phyloP scores from a whole-genome alignment of 345 rosid genomes.

The Salix exigua region DNA sequence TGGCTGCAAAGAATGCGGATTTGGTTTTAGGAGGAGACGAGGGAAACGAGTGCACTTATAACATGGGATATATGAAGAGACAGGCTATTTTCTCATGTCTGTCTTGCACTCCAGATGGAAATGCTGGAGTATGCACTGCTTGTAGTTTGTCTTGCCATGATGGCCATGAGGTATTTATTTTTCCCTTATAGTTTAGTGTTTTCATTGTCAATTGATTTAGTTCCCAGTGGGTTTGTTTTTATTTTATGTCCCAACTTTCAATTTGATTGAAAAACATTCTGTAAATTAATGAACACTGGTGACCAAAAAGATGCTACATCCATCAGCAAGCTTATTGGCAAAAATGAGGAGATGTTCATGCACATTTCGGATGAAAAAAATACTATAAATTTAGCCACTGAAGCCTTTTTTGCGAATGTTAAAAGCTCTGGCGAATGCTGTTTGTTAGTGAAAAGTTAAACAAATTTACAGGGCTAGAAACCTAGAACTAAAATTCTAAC shows the following conservation, averaged over 20 bases:
- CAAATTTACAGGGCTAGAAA: neutral
- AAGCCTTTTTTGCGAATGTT: neutral
- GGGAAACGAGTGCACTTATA: constrained; percentile 89
- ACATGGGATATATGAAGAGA: constrained; percentile 81
- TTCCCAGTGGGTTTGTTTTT: neutral
- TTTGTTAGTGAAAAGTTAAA: neutral
- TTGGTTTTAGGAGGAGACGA: constrained; percentile 98
- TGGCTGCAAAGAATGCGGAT: constrained; percentile 64
- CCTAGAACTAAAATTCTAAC: neutral
- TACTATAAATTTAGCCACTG: neutral
- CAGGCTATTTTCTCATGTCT: constrained; percentile 92
- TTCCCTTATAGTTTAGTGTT: neutral
- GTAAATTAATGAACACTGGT: neutral
- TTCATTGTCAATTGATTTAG: neutral
- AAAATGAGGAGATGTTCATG: neutral
- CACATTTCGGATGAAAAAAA: neutral
- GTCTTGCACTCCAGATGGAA: constrained; percentile 86
- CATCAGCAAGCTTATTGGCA: neutral
- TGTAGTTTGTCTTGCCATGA: constrained; percentile 93
- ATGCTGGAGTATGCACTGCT: constrained; percentile 93
- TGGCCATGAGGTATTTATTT: constrained; percentile 75
- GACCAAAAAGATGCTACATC: neutral
- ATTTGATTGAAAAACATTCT: neutral
- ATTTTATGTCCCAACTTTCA: neutral
- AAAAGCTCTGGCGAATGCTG: neutral